A percentile compares a stretch with the other conserved stretches of the same genome.
Conservation (phyloP, 768 basidiomycete species). For the Sarcodon aspratus region DNA sequence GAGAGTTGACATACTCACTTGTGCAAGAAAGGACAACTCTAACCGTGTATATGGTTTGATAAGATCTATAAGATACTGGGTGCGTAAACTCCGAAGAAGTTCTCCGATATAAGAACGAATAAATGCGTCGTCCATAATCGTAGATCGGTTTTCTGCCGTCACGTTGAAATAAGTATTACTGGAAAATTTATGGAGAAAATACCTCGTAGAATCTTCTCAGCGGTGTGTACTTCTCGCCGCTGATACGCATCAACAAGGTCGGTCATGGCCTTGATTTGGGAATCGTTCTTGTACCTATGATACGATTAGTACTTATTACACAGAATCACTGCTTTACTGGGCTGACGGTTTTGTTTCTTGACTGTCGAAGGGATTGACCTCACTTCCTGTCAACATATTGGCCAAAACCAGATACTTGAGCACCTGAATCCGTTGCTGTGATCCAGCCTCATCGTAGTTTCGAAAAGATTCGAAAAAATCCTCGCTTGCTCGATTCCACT, state of each 20-base stretch:
- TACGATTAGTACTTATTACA: background rate
- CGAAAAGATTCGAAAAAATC: constrained; percentile 99
- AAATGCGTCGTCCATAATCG: constrained; percentile 94
- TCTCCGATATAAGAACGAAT: constrained; percentile 96
- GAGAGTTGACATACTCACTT: constrained; percentile 32
- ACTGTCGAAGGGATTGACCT: constrained; percentile 98
- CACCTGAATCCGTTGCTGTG: constrained; percentile 93
- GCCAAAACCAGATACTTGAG: constrained; percentile 96
- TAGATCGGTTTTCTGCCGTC: constrained; percentile 72
- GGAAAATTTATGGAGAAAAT: constrained; percentile 6
- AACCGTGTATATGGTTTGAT: constrained; percentile 96
- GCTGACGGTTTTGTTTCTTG: constrained; percentile 97
- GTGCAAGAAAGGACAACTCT: constrained; percentile 87
- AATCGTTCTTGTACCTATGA: constrained; percentile 82
- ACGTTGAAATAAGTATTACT: constrained; percentile 1
- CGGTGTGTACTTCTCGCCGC: constrained; percentile 90
- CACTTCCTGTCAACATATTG: constrained; percentile 96
- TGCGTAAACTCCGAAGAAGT: constrained; percentile 84
- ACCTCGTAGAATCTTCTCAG: constrained; percentile 92
- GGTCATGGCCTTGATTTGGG: constrained; percentile 97
- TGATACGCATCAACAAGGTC: constrained; percentile 96
- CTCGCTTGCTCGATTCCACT: constrained; percentile 94
- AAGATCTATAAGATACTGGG: constrained; percentile 94
- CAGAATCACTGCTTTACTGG: background rate
- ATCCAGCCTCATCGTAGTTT: constrained; percentile 97